Percentiles rank a stretch among this genome's conserved stretches.
Evolutionary conservation across 2,329 filamentous ascomycete species (phyloP).

Genomic region (Sarocladiaceae sp.): DNA sequence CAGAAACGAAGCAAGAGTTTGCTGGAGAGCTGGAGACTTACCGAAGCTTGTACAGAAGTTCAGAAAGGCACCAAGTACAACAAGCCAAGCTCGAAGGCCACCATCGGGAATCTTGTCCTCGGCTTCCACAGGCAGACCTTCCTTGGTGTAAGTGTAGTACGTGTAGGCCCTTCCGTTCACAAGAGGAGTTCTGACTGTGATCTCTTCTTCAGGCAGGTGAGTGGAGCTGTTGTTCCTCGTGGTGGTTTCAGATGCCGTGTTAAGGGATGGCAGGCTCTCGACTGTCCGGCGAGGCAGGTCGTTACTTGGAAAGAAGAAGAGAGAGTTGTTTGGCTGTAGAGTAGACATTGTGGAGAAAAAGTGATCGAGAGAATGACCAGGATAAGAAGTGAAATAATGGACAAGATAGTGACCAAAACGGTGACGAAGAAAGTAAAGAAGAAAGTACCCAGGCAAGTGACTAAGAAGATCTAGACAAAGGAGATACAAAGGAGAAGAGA

Average conservation of each 20-base stretch:
- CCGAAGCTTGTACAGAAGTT: conserved; percentile 23
- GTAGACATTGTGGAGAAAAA: no score
- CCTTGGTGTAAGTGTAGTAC: neutral
- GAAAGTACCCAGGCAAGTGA: neutral
- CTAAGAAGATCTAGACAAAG: neutral
- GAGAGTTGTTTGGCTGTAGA: neutral
- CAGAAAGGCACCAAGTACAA: conserved; percentile 25
- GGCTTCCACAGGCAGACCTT: neutral
- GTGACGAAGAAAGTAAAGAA: neutral
- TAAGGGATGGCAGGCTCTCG: neutral
- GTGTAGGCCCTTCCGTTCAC: neutral
- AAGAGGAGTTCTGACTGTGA: neutral
- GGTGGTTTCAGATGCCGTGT: no score
- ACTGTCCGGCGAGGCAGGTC: neutral
- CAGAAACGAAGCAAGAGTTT: neutral
- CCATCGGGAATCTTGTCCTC: conserved; percentile 17
- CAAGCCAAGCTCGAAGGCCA: conserved; percentile 25
- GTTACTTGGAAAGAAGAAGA: neutral
- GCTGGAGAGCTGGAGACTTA: conserved; percentile 11
- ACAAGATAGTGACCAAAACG: no score
- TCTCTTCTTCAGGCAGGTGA: neutral
- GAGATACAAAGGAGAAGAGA: no score
- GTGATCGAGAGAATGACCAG: no score
- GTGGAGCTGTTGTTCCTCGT: neutral
- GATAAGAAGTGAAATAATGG: no score